A percentile compares a stretch with the other conserved stretches of the same genome.
These are phyloP conservation scores for Neurospora discreta DNA, from an alignment of 495 filamentous ascomycete genomes.

Conservation along the genomic window DNA sequence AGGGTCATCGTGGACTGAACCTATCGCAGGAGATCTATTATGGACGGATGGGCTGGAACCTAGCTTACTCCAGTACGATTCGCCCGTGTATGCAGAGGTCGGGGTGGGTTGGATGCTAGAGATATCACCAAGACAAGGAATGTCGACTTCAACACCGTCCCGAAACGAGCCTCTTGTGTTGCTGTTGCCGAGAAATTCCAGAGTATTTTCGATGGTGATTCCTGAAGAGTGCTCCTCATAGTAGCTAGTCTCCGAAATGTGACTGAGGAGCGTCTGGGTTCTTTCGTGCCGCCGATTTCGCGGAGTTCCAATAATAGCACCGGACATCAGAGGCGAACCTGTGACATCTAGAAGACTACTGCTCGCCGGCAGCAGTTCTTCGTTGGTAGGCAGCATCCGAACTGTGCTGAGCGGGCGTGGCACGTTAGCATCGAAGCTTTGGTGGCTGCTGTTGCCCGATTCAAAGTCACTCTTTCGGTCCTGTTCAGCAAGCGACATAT, in stretches of 20 bases:
- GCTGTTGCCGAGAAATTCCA: constrained; percentile 5
- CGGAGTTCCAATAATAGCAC: neutral
- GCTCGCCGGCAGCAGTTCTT: neutral
- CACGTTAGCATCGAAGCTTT: neutral
- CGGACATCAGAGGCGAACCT: neutral
- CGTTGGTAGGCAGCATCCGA: neutral
- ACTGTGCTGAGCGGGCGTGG: neutral
- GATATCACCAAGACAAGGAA: constrained; percentile 14
- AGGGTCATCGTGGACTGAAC: neutral
- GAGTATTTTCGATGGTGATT: constrained; percentile 1
- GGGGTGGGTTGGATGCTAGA: constrained; percentile 24
- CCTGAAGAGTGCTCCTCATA: constrained; percentile 5
- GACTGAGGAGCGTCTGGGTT: constrained; percentile 4
- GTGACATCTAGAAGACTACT: neutral
- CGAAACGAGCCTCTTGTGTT: constrained; percentile 11
- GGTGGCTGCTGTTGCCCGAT: neutral
- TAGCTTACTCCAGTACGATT: neutral
- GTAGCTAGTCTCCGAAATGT: constrained; percentile 15
- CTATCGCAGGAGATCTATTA: neutral
- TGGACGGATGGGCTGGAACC: neutral
- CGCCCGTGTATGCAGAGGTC: constrained; percentile 17
- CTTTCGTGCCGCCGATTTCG: neutral
- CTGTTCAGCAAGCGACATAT: neutral
- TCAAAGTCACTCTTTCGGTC: neutral
- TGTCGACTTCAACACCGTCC: constrained; percentile 19